Conservation (phyloP, 116 monocot species). For the Zostera marina region DNA sequence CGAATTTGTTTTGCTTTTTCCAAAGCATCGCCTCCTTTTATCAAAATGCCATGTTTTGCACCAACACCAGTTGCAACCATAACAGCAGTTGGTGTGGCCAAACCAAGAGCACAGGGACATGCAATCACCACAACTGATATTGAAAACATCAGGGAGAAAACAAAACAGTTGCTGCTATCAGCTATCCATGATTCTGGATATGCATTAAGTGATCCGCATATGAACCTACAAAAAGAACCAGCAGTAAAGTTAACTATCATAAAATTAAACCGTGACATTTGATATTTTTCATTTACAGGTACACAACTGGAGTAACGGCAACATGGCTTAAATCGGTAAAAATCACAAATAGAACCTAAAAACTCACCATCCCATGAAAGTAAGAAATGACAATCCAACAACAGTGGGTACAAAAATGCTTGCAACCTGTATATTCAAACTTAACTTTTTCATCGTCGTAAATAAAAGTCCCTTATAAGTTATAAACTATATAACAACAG, state of each 20-base stretch:
- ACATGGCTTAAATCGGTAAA: neutral
- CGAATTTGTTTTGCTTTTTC: slow-evolving; percentile 73
- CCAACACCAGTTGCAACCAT: slow-evolving; percentile 99
- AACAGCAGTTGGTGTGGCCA: slow-evolving; percentile 94
- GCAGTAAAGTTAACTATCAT: neutral
- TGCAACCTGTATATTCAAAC: slow-evolving; percentile 43
- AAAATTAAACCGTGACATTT: neutral
- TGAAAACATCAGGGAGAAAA: slow-evolving; percentile 97
- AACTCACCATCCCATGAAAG: slow-evolving; percentile 80
- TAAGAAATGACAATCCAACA: slow-evolving; percentile 60
- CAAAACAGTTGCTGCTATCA: slow-evolving; percentile 69
- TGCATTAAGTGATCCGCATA: slow-evolving; percentile 73
- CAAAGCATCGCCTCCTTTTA: slow-evolving; percentile 95
- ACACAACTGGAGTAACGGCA: neutral
- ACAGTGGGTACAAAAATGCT: slow-evolving; percentile 93
- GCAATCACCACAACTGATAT: slow-evolving; percentile 99
- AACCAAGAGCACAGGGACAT: slow-evolving; percentile 95
- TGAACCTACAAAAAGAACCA: slow-evolving; percentile 40
- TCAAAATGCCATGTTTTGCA: slow-evolving; percentile 71
- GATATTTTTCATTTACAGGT: neutral
- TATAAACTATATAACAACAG: neutral
- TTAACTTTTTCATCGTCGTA: too few relatives aligned
- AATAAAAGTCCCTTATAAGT: too few relatives aligned
- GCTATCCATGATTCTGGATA: slow-evolving; percentile 74
- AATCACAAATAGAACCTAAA: neutral